These are phyloP conservation scores for Closterium sp. DNA, from an alignment of 139 green algal genomes.

Conservation along the genomic window DNA sequence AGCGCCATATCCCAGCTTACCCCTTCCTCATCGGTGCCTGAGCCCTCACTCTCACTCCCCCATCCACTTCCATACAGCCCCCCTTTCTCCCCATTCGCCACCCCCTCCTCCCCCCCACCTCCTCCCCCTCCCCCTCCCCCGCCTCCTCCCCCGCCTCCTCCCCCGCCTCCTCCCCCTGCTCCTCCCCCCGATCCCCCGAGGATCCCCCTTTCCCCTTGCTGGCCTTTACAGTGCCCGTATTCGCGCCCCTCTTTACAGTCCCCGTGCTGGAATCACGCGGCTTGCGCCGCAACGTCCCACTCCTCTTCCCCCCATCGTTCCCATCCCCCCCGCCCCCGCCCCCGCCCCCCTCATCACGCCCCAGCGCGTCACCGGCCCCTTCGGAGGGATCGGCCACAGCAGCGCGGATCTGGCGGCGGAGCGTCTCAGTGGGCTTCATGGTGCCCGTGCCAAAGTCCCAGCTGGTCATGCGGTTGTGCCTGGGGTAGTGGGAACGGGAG, in stretches of 20 bases:
- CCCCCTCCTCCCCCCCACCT: background rate
- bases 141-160: background rate
- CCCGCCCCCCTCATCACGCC: background rate
- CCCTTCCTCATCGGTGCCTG: background rate
- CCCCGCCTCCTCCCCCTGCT: slow-evolving; percentile 5
- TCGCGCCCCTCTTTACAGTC: slow-evolving; percentile 1
- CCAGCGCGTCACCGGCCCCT: background rate
- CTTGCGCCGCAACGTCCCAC: background rate
- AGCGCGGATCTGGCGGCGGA: too few relatives aligned
- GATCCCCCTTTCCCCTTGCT: background rate
- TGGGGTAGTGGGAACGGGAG: background rate
- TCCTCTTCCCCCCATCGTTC: slow-evolving; percentile 9
- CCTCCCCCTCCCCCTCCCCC: too few relatives aligned
- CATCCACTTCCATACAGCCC: slow-evolving; percentile 2
- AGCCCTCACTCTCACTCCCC: slow-evolving; percentile 1
- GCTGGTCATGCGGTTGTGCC: background rate
- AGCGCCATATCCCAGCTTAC: background rate
- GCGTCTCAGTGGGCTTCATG: background rate
- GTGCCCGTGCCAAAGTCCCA: background rate
- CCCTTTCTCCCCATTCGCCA: background rate
- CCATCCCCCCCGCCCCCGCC: background rate
- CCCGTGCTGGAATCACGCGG: background rate
- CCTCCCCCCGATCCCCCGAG: background rate
- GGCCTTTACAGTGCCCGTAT: background rate
- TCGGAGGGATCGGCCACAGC: too few relatives aligned